phyloP scores from a whole-genome alignment of 768 basidiomycete genomes.

The Leccinellum albellum region DNA sequence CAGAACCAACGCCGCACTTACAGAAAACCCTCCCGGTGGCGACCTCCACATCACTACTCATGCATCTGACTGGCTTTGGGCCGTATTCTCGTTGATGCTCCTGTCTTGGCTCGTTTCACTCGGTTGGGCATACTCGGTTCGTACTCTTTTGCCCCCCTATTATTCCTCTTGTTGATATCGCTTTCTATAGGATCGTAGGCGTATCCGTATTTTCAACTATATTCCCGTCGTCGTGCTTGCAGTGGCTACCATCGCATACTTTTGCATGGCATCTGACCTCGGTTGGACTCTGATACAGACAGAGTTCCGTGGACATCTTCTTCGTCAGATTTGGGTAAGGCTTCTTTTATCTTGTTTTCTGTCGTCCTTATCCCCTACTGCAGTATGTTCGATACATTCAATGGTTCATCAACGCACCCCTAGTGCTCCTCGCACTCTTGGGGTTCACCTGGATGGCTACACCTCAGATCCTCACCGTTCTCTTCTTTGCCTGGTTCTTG shows the following conservation, averaged over 20 bases:
- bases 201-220: slow-evolving; percentile 48
- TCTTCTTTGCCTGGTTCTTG: slow-evolving; percentile 41
- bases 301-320: slow-evolving; percentile 28
- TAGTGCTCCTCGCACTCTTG: slow-evolving; percentile 44
- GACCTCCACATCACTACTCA: slow-evolving; percentile 38
- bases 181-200: slow-evolving; percentile 30
- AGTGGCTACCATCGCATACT: slow-evolving; percentile 45
- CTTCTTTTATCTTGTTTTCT: too few species aligned
- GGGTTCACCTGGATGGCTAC: slow-evolving; percentile 46
- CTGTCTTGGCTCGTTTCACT: slow-evolving; percentile 37
- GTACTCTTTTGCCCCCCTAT: background rate
- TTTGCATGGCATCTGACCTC: slow-evolving; percentile 54
- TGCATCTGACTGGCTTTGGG: slow-evolving; percentile 54
- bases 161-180: background rate
- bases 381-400: slow-evolving; percentile 55
- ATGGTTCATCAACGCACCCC: slow-evolving; percentile 55
- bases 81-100: slow-evolving; percentile 49
- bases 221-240: slow-evolving; percentile 44
- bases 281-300: slow-evolving; percentile 44
- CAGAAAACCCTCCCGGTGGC: slow-evolving; percentile 35
- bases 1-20: slow-evolving; percentile 30
- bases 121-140: slow-evolving; percentile 33
- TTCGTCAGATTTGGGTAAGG: slow-evolving; percentile 45
- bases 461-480: slow-evolving; percentile 40
- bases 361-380: background rate